Conservation (phyloP, 306 rosid genomes). For the Begonia loranthoides region DNA sequence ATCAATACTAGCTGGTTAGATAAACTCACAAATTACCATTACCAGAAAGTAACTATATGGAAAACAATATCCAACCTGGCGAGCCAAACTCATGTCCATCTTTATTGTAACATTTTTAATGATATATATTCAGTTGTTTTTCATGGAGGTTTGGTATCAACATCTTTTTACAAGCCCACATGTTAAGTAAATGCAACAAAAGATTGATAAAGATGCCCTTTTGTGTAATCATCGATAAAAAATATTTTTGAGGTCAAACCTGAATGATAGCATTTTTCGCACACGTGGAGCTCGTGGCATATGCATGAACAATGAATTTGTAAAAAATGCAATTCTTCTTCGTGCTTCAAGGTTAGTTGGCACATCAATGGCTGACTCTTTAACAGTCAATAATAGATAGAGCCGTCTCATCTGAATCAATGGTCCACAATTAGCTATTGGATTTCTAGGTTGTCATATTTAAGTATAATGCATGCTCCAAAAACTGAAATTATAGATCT, state of each 20-base stretch:
- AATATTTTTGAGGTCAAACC: slow-evolving; percentile 11
- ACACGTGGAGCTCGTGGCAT: slow-evolving; percentile 98
- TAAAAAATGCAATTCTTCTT: slow-evolving; percentile 79
- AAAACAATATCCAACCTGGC: background rate
- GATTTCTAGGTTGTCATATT: slow-evolving; percentile 6
- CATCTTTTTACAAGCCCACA: no score
- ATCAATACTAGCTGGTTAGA: background rate
- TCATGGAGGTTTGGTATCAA: no score
- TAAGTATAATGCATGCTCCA: background rate
- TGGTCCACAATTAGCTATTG: slow-evolving; percentile 8
- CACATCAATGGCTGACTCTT: slow-evolving; percentile 73
- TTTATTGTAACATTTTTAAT: no score
- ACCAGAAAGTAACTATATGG: background rate
- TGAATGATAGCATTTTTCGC: slow-evolving; percentile 93
- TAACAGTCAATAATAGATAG: slow-evolving; percentile 68
- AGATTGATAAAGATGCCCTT: no score
- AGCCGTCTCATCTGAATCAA: slow-evolving; percentile 73
- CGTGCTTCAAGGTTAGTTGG: slow-evolving; percentile 97
- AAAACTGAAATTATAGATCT: background rate
- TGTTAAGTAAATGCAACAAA: no score
- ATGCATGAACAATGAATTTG: slow-evolving; percentile 93
- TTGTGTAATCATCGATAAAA: no score
- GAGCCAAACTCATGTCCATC: no score
- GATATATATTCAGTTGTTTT: no score
- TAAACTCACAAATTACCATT: background rate